Conservation (phyloP, 2,329 filamentous ascomycete genomes). For the Phymatotrichopsis omnivora region DNA sequence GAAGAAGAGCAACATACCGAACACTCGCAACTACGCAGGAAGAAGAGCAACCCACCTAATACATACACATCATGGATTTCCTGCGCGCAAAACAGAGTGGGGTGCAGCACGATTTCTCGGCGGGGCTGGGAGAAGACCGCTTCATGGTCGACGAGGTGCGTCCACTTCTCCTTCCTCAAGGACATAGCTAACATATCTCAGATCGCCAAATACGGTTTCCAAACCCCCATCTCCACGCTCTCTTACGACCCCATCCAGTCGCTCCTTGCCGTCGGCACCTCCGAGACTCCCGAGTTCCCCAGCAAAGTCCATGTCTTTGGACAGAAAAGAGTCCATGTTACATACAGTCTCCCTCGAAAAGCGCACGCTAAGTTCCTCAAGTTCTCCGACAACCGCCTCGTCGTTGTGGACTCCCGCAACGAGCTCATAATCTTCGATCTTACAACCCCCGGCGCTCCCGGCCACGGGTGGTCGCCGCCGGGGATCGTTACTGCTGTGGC, state of each 20-base stretch:
- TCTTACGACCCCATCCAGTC: slow-evolving; percentile 93
- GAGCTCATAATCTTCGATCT: slow-evolving; percentile 71
- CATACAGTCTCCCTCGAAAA: slow-evolving; percentile 58
- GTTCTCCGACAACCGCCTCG: slow-evolving; percentile 75
- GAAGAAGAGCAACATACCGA: no score
- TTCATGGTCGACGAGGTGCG: slow-evolving; percentile 65
- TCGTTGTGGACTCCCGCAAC: slow-evolving; percentile 77
- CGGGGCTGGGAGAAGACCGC: slow-evolving; percentile 53
- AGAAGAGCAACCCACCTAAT: no score
- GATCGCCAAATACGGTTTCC: slow-evolving; percentile 30
- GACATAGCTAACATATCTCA: slow-evolving; percentile 21
- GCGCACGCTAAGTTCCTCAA: slow-evolving; percentile 67
- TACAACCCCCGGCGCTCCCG: slow-evolving; percentile 8
- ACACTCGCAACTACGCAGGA: no score
- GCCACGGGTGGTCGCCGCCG: slow-evolving; percentile 46
- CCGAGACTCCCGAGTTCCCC: slow-evolving; percentile 71
- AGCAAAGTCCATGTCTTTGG: slow-evolving; percentile 88
- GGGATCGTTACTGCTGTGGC: slow-evolving; percentile 63
- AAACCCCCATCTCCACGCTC: slow-evolving; percentile 55
- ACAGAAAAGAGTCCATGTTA: slow-evolving; percentile 65
- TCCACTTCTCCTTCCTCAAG: neutral
- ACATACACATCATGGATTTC: slow-evolving; percentile 44
- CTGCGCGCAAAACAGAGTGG: slow-evolving; percentile 87
- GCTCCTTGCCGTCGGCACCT: slow-evolving; percentile 82
- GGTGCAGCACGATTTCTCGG: slow-evolving; percentile 77